Evolutionary conservation across 1,284 basidiomycete genomes (phyloP).

Genomic region (Somion occarium): DNA sequence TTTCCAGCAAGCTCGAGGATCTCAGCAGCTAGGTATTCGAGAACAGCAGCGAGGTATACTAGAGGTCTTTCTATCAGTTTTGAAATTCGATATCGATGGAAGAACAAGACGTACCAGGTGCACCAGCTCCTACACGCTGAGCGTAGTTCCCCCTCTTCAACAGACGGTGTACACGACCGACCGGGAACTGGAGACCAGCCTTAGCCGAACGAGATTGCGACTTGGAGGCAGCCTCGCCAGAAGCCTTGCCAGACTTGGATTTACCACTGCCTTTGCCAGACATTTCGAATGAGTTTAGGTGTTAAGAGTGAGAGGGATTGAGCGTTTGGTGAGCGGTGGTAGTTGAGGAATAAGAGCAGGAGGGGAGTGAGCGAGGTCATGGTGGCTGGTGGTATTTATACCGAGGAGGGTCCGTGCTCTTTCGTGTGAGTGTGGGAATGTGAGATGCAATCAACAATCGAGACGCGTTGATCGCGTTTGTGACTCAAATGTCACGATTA

Average conservation of each 20-base stretch:
- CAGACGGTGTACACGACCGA: conserved; percentile 76
- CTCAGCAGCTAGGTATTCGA: conserved; percentile 71
- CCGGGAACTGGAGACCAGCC: conserved; percentile 81
- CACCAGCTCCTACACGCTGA: conserved; percentile 56
- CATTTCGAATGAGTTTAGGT: conserved; percentile 12
- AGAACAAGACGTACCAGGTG: conserved; percentile 45
- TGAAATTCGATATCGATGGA: background rate
- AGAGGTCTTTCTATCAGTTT: conserved; percentile 4
- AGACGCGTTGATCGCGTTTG: conserved; percentile 22
- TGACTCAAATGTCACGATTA: conserved; percentile 15
- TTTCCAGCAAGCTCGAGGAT: conserved; percentile 77
- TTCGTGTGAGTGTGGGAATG: conserved; percentile 9
- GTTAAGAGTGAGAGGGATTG: conserved; percentile 1
- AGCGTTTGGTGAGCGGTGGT: background rate
- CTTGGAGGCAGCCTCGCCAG: conserved; percentile 40
- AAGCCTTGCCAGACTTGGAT: conserved; percentile 48
- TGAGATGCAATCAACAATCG: conserved; percentile 29
- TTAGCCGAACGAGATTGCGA: conserved; percentile 76
- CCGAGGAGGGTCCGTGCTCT: background rate
- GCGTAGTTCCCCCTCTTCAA: conserved; percentile 69
- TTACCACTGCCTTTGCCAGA: conserved; percentile 35
- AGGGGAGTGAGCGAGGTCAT: background rate
- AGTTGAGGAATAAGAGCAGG: background rate
- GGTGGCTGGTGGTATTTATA: conserved; percentile 8
- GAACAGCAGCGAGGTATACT: conserved; percentile 74